Base-by-base conservation (phyloP, 176 grass and related monocot species). In the Leersia perrieri region DNA sequence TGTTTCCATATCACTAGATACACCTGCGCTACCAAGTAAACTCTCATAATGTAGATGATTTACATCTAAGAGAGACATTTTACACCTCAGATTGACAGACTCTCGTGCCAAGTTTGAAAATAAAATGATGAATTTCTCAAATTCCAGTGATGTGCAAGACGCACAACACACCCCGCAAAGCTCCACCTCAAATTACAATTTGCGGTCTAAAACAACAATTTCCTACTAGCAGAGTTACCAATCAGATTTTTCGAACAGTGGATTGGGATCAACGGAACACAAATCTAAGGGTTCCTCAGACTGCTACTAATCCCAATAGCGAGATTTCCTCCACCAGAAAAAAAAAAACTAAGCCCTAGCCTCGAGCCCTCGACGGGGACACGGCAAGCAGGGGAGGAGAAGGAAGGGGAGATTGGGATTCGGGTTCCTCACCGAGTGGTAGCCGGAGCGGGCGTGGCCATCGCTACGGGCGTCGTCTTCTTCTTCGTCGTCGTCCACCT, bases 401-500 rank as follows among this genome's bases (percentile, higher is more conserved):
- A 31, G 32, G 84, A 6, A 66, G 7, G 49, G 69, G 61, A n/a
- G 86, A 23, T 49, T 41, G 55, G 23, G 78, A 77, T 49, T 73
- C 31, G 25, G 60, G 31, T 85, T 44, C 9, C 9, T 53, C 81
- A 89, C 87, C 15, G 87, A 89, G 63, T 85, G 77, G 77, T 87
- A 89, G 3, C 69, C 75, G 70, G 61, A 55, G 66, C 32, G 78
- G 74, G 23, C 66, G 40, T 41, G 58, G 20, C 69, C 75, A 51
- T 67, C 80, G 31, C 75, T 66, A n/a, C 78, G 62, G 30, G 53
- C 80, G 45, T 85, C 68, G 33, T 74, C 81, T 31, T 79, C 89
- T 31, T 85, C 76, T 0, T 80, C 66, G 4, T 88, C 81, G 14
- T 66, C 73, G 28, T 84, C 77, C 18, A 65, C 71, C 28, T 77